Conservation (phyloP, 2,329 filamentous ascomycete genomes). For the Aspergillus unguis region DNA sequence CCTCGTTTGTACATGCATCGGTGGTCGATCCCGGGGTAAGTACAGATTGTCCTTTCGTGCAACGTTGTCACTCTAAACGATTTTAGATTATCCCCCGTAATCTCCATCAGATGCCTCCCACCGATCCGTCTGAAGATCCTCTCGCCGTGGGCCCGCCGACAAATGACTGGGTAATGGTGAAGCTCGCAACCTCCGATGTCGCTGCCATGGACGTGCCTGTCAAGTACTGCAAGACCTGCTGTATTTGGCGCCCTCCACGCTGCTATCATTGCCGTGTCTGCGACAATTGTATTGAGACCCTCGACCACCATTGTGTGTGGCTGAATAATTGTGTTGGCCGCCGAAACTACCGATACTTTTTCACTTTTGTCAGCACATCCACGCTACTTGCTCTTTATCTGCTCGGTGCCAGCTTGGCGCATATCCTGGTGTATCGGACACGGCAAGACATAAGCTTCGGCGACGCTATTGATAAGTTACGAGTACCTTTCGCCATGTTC, state of each 20-base stretch:
- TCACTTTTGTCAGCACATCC: slow-evolving; percentile 79
- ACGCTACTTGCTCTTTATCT: slow-evolving; percentile 74
- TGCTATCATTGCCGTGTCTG: slow-evolving; percentile 95
- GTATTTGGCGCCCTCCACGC: slow-evolving; percentile 92
- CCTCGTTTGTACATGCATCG: slow-evolving; percentile 91
- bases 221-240: slow-evolving; percentile 97
- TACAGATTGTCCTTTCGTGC: slow-evolving; percentile 20
- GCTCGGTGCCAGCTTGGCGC: slow-evolving; percentile 72
- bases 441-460: slow-evolving; percentile 65
- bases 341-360: slow-evolving; percentile 97
- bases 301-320: slow-evolving; percentile 98
- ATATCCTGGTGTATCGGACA: slow-evolving; percentile 69
- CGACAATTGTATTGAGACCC: slow-evolving; percentile 95
- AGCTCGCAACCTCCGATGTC: slow-evolving; percentile 68
- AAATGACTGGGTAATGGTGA: slow-evolving; percentile 91
- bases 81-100: slow-evolving; percentile 84
- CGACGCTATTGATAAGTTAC: slow-evolving; percentile 64
- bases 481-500: slow-evolving; percentile 82
- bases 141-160: slow-evolving; percentile 77
- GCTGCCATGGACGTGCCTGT: slow-evolving; percentile 96
- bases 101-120: slow-evolving; percentile 79
- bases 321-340: slow-evolving; percentile 97
- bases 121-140: slow-evolving; percentile 73
- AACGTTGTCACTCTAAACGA: background rate
- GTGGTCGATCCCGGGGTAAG: slow-evolving; percentile 87